Base-by-base conservation (phyloP, 2,329 filamentous ascomycete genomes). In the Xylaria sp. region DNA sequence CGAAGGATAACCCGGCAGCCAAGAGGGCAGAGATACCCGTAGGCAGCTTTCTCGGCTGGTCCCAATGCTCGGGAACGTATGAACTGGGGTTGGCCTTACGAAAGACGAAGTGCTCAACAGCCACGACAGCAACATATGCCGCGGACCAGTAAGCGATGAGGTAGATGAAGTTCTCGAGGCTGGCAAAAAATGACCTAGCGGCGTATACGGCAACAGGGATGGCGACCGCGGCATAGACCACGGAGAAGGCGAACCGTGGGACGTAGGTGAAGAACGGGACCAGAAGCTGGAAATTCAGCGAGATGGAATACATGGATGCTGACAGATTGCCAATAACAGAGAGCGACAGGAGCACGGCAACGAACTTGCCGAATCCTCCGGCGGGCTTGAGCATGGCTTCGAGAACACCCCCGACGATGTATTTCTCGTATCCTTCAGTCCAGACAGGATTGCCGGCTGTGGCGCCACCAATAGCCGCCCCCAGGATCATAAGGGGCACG, bases 271-370 rank as follows among this genome's bases (percentile, higher is more conserved):
- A 79, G 61, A 79, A 80, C 0, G 87, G 86, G 4, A 86, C 73
- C 19, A 89, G 74, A 66, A 87, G 85, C 74, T 89, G 86, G 73
- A 88, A 85, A 77, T 88, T 88, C 65, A 89, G 79, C 3, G 85
- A 85, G 66, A 88, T 81, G 68, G 83, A 82, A 76, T 89, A 89
- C 74, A 85, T 83, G 15, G 84, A 86, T 15, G 82, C 83, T 1
- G 83, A 78, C 10, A 87, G 78, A 72, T 88, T 88, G 25, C 85
- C 86, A 10, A 89, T 74, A 44, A 88, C 72, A 1, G 82, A 83
- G 40, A 87, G 77, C 5, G 83, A 80, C 17, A 88, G 79, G 7
- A 88, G 71, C 2, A 88, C 85, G 1, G 85, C 81, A 17, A 88
- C 75, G 65, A 89, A 88, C 64, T 85, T 84, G 59, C 86, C 86